Percentiles rank a stretch among this genome's conserved stretches.
Conservation (phyloP, 352 stramenopile genomes). For the Phytophthora boehmeriae region DNA sequence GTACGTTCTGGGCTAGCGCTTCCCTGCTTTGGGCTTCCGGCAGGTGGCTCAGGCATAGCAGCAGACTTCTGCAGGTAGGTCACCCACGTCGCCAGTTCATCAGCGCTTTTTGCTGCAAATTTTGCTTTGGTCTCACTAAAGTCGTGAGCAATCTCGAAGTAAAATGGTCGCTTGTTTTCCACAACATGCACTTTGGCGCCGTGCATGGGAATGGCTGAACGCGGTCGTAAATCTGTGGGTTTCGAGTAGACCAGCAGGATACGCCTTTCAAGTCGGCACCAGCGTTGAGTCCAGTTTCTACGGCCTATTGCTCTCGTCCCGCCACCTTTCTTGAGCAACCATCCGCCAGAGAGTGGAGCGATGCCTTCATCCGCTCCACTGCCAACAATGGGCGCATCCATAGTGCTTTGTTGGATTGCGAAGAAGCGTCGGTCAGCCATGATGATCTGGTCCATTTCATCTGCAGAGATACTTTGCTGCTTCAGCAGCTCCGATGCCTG, state of each 20-base stretch:
- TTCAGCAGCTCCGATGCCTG: conserved; percentile 66
- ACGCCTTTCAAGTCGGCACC: conserved; percentile 78
- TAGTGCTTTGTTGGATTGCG: conserved; percentile 55
- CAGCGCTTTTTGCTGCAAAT: conserved; percentile 67
- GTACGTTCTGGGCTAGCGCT: conserved; percentile 46
- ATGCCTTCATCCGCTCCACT: conserved; percentile 14
- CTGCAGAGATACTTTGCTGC: conserved; percentile 65
- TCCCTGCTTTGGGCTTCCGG: conserved; percentile 43
- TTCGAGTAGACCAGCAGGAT: conserved; percentile 75
- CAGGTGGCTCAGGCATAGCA: conserved; percentile 51
- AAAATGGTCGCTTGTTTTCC: conserved; percentile 74
- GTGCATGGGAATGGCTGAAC: conserved; percentile 69
- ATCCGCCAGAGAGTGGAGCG: conserved; percentile 40
- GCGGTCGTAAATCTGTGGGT: conserved; percentile 54
- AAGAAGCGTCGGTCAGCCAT: conserved; percentile 76
- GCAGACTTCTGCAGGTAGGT: conserved; percentile 56
- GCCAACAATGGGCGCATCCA: conserved; percentile 1
- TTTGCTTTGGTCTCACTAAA: conserved; percentile 80
- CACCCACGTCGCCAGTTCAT: conserved; percentile 70
- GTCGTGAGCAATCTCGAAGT: conserved; percentile 81
- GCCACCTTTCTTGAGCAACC: conserved; percentile 85
- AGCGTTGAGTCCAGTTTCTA: conserved; percentile 77
- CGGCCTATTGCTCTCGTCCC: conserved; percentile 76
- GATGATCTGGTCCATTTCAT: conserved; percentile 78
- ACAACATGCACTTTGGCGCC: conserved; percentile 65